phyloP scores from a whole-genome alignment of 306 rosid genomes.

The Ziziphus jujuba region DNA sequence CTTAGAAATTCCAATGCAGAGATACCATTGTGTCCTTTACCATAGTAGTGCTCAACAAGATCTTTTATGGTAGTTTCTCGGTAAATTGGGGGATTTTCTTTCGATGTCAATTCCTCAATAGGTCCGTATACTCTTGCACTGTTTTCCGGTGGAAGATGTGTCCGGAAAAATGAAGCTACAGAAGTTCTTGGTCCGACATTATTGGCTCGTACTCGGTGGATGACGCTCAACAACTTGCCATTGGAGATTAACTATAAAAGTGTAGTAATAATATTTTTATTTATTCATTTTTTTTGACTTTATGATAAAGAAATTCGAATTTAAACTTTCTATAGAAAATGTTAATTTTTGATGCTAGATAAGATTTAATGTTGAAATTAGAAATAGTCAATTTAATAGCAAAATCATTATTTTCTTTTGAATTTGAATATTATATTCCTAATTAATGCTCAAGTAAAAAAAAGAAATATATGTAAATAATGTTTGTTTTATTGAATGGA shows the following conservation, averaged over 20 bases:
- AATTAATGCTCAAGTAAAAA: neutral
- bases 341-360: too few species aligned
- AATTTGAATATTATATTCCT: too few species aligned
- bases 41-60: constrained; percentile 2
- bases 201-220: constrained; percentile 28
- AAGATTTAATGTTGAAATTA: too few species aligned
- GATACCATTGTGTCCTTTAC: constrained; percentile 39
- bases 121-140: constrained; percentile 41
- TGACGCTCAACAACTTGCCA: constrained; percentile 26
- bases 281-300: too few species aligned
- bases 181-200: constrained; percentile 29
- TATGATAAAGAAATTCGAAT: too few species aligned
- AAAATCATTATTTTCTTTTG: too few species aligned
- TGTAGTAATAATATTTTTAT: too few species aligned
- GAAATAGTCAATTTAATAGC: too few species aligned
- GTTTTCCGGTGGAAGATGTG: neutral
- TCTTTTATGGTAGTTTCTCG: constrained; percentile 31
- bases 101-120: constrained; percentile 49
- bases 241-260: constrained; percentile 31
- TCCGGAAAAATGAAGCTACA: constrained; percentile 14
- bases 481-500: neutral
- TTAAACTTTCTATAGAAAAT: too few species aligned
- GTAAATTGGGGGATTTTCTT: constrained; percentile 46
- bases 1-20: constrained; percentile 33
- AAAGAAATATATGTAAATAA: too few species aligned